Conservation (phyloP, 331 rosid genomes). For the Rhamnella rubrinervis region DNA sequence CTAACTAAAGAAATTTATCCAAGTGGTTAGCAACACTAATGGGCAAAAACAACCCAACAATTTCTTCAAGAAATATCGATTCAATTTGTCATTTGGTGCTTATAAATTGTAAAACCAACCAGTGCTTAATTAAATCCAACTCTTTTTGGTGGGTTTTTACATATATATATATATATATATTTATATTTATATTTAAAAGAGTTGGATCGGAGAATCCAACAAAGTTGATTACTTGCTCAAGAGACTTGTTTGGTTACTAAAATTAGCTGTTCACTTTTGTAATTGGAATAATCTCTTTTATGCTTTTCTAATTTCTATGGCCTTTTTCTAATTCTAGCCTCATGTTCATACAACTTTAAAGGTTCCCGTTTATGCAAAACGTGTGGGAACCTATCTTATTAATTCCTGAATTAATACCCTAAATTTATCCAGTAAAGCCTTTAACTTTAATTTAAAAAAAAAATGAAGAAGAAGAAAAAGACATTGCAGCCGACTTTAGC, state of each 20-base stretch:
- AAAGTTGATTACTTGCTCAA: conserved; percentile 1
- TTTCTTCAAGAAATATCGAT: background rate
- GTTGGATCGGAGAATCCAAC: conserved; percentile 25
- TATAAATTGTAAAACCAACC: background rate
- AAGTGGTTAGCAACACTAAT: background rate
- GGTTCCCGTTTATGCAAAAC: conserved; percentile 14
- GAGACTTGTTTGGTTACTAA: conserved; percentile 15
- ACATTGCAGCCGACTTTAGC: conserved; percentile 1
- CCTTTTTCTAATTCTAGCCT: conserved; percentile 3
- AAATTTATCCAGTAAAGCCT: background rate
- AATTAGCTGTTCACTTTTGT: conserved; percentile 9
- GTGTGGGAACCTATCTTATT: conserved; percentile 18
- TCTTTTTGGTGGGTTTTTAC: conserved; percentile 7
- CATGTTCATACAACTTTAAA: conserved; percentile 21
- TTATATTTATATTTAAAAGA: background rate
- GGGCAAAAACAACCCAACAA: background rate
- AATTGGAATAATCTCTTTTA: conserved; percentile 20
- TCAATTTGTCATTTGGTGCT: no score
- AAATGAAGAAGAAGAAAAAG: background rate
- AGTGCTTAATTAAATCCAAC: background rate
- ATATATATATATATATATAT: no score
- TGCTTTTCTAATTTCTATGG: conserved; percentile 10
- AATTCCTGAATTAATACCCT: background rate
- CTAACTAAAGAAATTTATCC: conserved; percentile 2
- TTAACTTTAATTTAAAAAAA: background rate